These are phyloP conservation scores for Backusella circina DNA, from an alignment of 192 early-diverging fungal species.

Conservation along the genomic window DNA sequence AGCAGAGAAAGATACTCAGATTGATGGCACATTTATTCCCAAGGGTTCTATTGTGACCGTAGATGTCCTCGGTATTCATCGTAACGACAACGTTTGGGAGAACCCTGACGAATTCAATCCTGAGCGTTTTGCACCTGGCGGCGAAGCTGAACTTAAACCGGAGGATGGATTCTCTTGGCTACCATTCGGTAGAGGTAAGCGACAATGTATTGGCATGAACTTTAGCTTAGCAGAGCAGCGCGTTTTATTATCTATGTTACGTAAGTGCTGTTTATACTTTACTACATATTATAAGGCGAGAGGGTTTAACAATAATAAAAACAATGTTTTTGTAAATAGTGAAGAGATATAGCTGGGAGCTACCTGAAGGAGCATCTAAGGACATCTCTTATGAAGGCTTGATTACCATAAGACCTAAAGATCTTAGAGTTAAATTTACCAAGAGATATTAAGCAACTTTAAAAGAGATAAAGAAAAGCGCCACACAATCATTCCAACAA, in stretches of 20 bases:
- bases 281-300: not conserved
- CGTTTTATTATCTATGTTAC: constrained; percentile 50
- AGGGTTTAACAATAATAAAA: not conserved
- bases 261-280: constrained; percentile 7
- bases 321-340: not conserved
- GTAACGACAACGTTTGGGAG: constrained; percentile 25
- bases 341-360: constrained; percentile 6
- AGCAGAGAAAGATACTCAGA: constrained; percentile 20
- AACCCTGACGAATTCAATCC: constrained; percentile 45
- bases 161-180: constrained; percentile 29
- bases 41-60: constrained; percentile 15
- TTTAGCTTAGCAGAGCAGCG: constrained; percentile 59
- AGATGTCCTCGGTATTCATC: constrained; percentile 19
- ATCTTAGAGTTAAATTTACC: not conserved
- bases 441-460: constrained; percentile 10
- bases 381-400: not conserved
- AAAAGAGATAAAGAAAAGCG: not conserved
- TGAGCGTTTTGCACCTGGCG: constrained; percentile 38
- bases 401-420: not conserved
- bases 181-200: constrained; percentile 57
- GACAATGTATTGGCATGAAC: constrained; percentile 61
- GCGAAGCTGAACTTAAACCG: not conserved
- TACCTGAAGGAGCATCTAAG: constrained; percentile 9
- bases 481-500: not conserved
- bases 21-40: constrained; percentile 20